These are phyloP conservation scores for Sordaria brevicollis DNA, from an alignment of 495 filamentous ascomycete genomes.

Conservation along the genomic window DNA sequence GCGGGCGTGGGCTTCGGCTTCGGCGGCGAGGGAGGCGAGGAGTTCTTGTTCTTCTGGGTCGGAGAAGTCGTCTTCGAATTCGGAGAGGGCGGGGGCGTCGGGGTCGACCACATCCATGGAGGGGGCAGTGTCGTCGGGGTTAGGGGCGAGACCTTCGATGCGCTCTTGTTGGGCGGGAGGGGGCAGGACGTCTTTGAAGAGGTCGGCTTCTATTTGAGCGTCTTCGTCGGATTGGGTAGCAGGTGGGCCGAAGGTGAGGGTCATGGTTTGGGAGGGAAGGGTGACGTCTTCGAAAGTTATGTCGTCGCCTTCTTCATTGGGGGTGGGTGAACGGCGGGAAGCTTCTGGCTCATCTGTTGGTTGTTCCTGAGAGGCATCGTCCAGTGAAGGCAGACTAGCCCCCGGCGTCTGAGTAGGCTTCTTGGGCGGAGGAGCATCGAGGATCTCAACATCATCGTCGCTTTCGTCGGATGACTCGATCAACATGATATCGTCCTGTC, in stretches of 20 bases:
- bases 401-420: conserved; percentile 4
- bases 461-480: conserved; percentile 36
- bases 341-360: no score
- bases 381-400: conserved; percentile 6
- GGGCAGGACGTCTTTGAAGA: conserved; percentile 1
- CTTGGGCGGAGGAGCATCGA: conserved; percentile 32
- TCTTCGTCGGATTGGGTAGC: conserved; percentile 8
- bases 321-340: background rate
- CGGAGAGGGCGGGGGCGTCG: conserved; percentile 20
- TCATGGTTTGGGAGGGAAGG: conserved; percentile 3
- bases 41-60: conserved; percentile 91
- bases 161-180: background rate
- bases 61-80: conserved; percentile 45
- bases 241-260: background rate
- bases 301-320: conserved; percentile 19
- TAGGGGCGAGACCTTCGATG: background rate
- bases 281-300: conserved; percentile 30
- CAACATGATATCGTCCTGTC: conserved; percentile 27
- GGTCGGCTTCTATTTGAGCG: conserved; percentile 17
- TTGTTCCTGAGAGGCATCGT: background rate
- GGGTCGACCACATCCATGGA: conserved; percentile 16
- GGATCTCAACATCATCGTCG: conserved; percentile 46
- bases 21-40: conserved; percentile 69
- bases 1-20: conserved; percentile 84
- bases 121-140: conserved; percentile 20